Base-by-base conservation (phyloP, 2,329 filamentous ascomycete genomes). In the Teratosphaeria pseudoeucalypti region DNA sequence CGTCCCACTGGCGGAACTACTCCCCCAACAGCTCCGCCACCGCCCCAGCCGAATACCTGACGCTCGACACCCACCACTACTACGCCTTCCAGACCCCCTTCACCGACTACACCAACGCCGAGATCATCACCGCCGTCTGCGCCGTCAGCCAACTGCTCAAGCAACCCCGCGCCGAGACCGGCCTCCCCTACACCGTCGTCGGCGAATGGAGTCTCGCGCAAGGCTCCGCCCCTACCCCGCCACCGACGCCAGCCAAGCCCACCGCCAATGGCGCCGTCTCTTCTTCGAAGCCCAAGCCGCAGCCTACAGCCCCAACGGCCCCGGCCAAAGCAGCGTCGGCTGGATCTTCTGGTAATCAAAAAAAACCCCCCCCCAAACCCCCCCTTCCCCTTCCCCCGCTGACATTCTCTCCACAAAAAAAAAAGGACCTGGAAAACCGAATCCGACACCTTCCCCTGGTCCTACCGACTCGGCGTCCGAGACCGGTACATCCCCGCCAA, bases 361-460 rank as follows among this genome's bases (percentile, higher is more conserved):
- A n/a, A n/a, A 29, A 3, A 29, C 27, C 27, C 6, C 27, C 27
- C 27, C 6, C 27, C 27, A 3, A 3, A 3, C 27, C 27, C 27
- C 27, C 27, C 6, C 27, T 6, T 6, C 6, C 27, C 27, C 27
- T 29, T 6, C 27, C 27, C 6, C 27, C 27, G 27, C 27, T 29
- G 27, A 29, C 3, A 3, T 29, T 29, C 6, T 3, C 3, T 29
- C 3, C 27, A 29, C n/a, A n/a, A n/a, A n/a, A n/a, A n/a, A n/a
- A n/a, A n/a, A n/a, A n/a, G 27, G 65, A 56, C 23, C 19, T 63
- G 65, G 65, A 65, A 66, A 57, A 67, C 64, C 5, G 64, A 67
- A 47, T 64, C 62, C 57, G 62, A 67, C 43, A 66, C 66, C 19
- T 64, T 64, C 39, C 59, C 65, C 14, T 67, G 65, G 65, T 64